phyloP scores from a whole-genome alignment of 495 filamentous ascomycete genomes.

The Penicillium longicatenatum region DNA sequence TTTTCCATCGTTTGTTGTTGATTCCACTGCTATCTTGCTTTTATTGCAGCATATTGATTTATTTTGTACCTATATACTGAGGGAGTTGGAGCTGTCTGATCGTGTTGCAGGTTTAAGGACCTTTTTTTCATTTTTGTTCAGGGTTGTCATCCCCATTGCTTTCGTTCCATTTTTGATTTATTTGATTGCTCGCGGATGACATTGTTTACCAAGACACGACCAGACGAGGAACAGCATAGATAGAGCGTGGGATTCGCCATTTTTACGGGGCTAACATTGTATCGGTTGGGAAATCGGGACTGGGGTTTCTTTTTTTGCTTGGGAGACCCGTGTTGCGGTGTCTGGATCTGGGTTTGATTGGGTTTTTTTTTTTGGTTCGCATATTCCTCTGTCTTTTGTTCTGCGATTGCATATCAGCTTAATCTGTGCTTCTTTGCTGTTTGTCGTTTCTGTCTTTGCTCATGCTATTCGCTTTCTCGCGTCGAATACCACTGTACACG shows the following conservation, averaged over 20 bases:
- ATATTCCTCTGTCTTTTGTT: constrained; percentile 9
- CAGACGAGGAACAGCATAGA: constrained; percentile 36
- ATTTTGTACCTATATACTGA: constrained; percentile 32
- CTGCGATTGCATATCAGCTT: constrained; percentile 8
- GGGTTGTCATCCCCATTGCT: constrained; percentile 18
- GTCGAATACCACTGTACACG: constrained; percentile 25
- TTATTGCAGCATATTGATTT: constrained; percentile 26
- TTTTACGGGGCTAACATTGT: constrained; percentile 26
- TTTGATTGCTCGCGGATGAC: constrained; percentile 29
- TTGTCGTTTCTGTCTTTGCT: neutral
- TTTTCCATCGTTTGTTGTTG: constrained; percentile 21
- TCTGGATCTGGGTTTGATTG: constrained; percentile 20
- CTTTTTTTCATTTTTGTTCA: constrained; percentile 20
- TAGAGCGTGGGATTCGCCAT: constrained; percentile 30
- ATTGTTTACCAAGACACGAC: constrained; percentile 36
- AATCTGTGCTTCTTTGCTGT: constrained; percentile 8
- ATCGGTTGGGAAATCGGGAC: constrained; percentile 22
- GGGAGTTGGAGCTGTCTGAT: constrained; percentile 35
- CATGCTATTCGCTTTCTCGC: constrained; percentile 13
- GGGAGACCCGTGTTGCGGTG: constrained; percentile 21
- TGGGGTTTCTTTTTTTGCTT: constrained; percentile 13
- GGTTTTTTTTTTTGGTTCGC: constrained; percentile 7
- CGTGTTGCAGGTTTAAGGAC: constrained; percentile 15
- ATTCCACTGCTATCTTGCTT: constrained; percentile 17
- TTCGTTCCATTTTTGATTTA: constrained; percentile 18